phyloP scores from a whole-genome alignment of 2,329 filamentous ascomycete species.

The Sarocladium strictum region DNA sequence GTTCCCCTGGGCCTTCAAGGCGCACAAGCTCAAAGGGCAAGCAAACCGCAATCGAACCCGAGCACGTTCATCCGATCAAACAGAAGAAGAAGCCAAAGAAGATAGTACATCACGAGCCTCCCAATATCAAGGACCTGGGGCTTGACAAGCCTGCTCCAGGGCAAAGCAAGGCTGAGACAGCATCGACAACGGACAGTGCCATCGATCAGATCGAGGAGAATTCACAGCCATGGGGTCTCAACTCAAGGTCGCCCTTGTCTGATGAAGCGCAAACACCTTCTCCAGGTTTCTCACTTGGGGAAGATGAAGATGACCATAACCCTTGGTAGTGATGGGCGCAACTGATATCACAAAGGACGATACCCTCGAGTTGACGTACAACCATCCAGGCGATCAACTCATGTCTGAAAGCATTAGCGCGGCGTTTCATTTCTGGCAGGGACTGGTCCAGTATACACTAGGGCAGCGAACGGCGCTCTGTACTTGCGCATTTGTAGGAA shows the following conservation, averaged over 20 bases:
- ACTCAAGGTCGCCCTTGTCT: not conserved
- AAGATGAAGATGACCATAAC: conserved; percentile 39
- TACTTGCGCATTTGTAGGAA: not conserved
- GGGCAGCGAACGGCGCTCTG: not conserved
- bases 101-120: conserved; percentile 24
- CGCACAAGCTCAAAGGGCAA: conserved; percentile 15
- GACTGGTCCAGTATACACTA: not conserved
- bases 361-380: not conserved
- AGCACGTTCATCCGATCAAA: conserved; percentile 25
- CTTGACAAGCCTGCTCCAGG: conserved; percentile 18
- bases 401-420: conserved; percentile 8
- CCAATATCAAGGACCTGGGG: conserved; percentile 22
- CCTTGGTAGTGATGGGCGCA: conserved; percentile 26
- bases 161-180: not conserved
- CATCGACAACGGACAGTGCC: conserved; percentile 13
- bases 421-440: conserved; percentile 7
- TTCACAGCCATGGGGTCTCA: conserved; percentile 10
- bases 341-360: not conserved
- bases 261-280: conserved; percentile 10
- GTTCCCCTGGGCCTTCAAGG: conserved; percentile 11
- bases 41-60: conserved; percentile 12
- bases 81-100: conserved; percentile 33
- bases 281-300: conserved; percentile 24
- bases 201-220: conserved; percentile 18
- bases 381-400: not conserved